Percentiles rank a stretch among this genome's conserved stretches.
Evolutionary conservation across 208 protist genomes (phyloP).

Genomic region (Leishmania amazonensis): DNA sequence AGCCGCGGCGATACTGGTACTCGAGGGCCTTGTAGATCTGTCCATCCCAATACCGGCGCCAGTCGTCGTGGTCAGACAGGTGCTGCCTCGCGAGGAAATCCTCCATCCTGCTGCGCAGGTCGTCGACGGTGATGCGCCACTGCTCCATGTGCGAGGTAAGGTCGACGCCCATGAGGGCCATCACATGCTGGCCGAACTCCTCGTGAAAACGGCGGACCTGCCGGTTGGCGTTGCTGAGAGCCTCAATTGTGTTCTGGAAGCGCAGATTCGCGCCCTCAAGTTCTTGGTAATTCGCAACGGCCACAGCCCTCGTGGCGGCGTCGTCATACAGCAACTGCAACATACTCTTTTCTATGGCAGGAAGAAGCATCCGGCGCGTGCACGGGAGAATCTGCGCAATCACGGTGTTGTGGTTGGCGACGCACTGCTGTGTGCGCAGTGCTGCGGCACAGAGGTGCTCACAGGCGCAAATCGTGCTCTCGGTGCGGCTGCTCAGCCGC

Average conservation of each 20-base stretch:
- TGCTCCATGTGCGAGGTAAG: slow-evolving; percentile 91
- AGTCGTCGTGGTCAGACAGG: slow-evolving; percentile 83
- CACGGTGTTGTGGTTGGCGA: slow-evolving; percentile 88
- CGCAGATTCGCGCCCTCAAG: slow-evolving; percentile 80
- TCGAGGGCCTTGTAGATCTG: slow-evolving; percentile 98
- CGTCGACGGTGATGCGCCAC: slow-evolving; percentile 91
- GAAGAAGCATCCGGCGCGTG: slow-evolving; percentile 71
- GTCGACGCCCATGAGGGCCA: slow-evolving; percentile 86
- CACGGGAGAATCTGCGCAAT: slow-evolving; percentile 74
- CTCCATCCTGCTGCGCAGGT: slow-evolving; percentile 85
- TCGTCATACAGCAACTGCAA: slow-evolving; percentile 71
- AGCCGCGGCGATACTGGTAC: slow-evolving; percentile 92
- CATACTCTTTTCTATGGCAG: slow-evolving; percentile 51
- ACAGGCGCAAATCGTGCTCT: slow-evolving; percentile 59
- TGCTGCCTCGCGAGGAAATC: slow-evolving; percentile 80
- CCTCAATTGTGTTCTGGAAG: slow-evolving; percentile 85
- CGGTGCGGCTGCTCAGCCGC: slow-evolving; percentile 42
- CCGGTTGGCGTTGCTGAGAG: slow-evolving; percentile 80
- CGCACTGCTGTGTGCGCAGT: slow-evolving; percentile 71
- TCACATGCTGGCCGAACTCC: slow-evolving; percentile 84
- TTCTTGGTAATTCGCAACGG: slow-evolving; percentile 78
- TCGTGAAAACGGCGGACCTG: slow-evolving; percentile 87
- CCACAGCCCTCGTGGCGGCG: slow-evolving; percentile 41
- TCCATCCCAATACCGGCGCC: slow-evolving; percentile 95
- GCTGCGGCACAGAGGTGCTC: slow-evolving; percentile 55